phyloP scores from a whole-genome alignment of 1,284 basidiomycete species.

The Stygiomarasmius scandens region DNA sequence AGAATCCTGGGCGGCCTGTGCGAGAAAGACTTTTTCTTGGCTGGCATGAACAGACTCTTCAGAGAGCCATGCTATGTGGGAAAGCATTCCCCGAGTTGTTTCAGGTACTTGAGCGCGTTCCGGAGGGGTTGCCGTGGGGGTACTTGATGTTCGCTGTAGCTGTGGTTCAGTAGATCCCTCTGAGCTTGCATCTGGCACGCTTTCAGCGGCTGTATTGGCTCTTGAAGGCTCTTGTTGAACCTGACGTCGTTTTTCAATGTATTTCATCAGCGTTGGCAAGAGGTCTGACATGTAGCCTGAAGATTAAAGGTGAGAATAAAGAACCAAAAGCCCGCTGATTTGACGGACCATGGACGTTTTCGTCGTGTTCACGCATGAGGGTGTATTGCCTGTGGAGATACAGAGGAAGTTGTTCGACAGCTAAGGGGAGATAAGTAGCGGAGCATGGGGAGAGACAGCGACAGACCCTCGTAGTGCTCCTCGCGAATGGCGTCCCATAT shows the following conservation, averaged over 20 bases:
- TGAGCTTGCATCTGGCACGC: neutral
- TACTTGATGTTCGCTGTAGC: slow-evolving; percentile 9
- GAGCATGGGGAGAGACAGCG: neutral
- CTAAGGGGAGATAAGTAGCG: slow-evolving; percentile 36
- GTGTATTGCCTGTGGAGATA: slow-evolving; percentile 81
- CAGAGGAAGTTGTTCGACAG: slow-evolving; percentile 85
- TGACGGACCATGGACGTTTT: slow-evolving; percentile 64
- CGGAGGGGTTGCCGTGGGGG: slow-evolving; percentile 22
- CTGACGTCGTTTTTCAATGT: slow-evolving; percentile 41
- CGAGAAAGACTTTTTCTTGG: slow-evolving; percentile 75
- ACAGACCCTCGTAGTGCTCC: slow-evolving; percentile 75
- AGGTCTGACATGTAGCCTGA: slow-evolving; percentile 47
- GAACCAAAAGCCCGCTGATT: neutral
- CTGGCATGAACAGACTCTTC: slow-evolving; percentile 64
- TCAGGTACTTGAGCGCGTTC: slow-evolving; percentile 29
- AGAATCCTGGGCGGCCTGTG: slow-evolving; percentile 67
- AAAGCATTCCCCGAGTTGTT: slow-evolving; percentile 53
- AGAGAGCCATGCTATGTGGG: slow-evolving; percentile 57
- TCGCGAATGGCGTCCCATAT: slow-evolving; percentile 80
- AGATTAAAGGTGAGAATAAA: too few species aligned
- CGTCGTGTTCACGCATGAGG: slow-evolving; percentile 82
- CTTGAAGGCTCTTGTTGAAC: slow-evolving; percentile 1
- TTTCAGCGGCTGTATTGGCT: neutral
- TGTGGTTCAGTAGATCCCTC: neutral
- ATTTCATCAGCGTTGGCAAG: slow-evolving; percentile 42